These are phyloP conservation scores for Fusarium sp. DNA, from an alignment of 2,329 filamentous ascomycete genomes.

Conservation along the genomic window DNA sequence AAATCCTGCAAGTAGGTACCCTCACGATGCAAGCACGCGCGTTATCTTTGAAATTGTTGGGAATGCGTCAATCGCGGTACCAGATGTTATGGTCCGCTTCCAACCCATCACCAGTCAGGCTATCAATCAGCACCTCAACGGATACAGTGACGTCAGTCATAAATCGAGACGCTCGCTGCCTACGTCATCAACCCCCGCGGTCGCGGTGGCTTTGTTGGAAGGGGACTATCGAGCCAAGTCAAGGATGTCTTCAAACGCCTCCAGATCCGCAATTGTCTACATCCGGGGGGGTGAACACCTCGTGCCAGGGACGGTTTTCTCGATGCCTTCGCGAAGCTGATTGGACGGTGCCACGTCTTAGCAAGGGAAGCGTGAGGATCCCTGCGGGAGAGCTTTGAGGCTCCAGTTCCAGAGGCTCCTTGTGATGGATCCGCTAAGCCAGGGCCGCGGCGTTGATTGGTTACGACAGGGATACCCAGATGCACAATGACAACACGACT, in stretches of 20 bases:
- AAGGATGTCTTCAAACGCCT: conserved; percentile 24
- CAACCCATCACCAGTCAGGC: not conserved
- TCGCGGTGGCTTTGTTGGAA: conserved; percentile 20
- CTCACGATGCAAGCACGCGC: conserved; percentile 24
- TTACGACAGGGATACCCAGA: not conserved
- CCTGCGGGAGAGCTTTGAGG: conserved; percentile 34
- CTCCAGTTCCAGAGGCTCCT: conserved; percentile 20
- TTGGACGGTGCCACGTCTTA: conserved; percentile 24
- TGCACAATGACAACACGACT: conserved; percentile 48
- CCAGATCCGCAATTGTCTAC: conserved; percentile 25
- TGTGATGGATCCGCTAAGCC: conserved; percentile 11
- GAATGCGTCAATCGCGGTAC: conserved; percentile 8
- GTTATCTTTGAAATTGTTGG: conserved; percentile 4
- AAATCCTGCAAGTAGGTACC: conserved; percentile 6
- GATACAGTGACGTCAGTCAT: conserved; percentile 35
- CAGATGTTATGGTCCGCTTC: conserved; percentile 12
- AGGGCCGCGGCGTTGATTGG: conserved; percentile 38
- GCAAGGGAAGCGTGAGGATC: conserved; percentile 41
- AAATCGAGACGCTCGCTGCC: conserved; percentile 2
- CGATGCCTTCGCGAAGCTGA: conserved; percentile 14
- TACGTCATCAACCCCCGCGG: conserved; percentile 41
- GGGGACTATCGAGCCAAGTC: conserved; percentile 27
- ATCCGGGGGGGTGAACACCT: conserved; percentile 25
- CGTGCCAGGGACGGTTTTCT: conserved; percentile 6
- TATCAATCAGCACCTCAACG: conserved; percentile 31